Conservation (phyloP, 345 rosid species). For the Mercurialis annua region DNA sequence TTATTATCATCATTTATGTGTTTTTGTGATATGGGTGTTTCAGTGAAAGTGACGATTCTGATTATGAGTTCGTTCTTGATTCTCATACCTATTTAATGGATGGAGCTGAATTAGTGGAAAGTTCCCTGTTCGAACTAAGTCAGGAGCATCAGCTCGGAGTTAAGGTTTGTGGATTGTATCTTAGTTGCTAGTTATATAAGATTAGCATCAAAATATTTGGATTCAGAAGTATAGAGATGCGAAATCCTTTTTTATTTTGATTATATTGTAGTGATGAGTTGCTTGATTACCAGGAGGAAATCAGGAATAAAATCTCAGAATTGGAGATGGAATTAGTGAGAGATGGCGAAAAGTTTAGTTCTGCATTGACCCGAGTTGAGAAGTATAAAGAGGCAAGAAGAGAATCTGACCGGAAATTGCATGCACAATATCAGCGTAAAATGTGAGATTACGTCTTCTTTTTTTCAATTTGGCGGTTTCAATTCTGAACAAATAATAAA, state of each 20-base stretch:
- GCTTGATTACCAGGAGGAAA: constrained; percentile 60
- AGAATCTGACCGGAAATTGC: constrained; percentile 72
- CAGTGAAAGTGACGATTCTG: constrained; percentile 56
- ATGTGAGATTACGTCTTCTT: constrained; percentile 45
- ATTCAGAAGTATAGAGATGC: background rate
- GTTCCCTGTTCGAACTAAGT: constrained; percentile 49
- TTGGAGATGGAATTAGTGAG: constrained; percentile 54
- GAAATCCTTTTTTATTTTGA: background rate
- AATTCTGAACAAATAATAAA: background rate
- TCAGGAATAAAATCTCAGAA: constrained; percentile 57
- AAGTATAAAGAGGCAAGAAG: constrained; percentile 60
- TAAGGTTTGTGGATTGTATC: constrained; percentile 41
- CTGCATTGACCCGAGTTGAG: constrained; percentile 53
- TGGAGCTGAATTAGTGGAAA: constrained; percentile 52
- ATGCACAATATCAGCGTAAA: constrained; percentile 78
- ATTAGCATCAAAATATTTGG: background rate
- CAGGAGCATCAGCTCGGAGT: constrained; percentile 53
- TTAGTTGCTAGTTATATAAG: background rate
- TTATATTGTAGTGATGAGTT: constrained; percentile 8
- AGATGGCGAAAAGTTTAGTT: constrained; percentile 46
- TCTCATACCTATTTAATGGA: constrained; percentile 45
- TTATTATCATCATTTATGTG: no score
- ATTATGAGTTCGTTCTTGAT: constrained; percentile 41
- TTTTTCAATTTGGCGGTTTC: background rate
- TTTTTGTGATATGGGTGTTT: background rate